phyloP scores from a whole-genome alignment of 495 filamentous ascomycete genomes.

The Podospora sp. region DNA sequence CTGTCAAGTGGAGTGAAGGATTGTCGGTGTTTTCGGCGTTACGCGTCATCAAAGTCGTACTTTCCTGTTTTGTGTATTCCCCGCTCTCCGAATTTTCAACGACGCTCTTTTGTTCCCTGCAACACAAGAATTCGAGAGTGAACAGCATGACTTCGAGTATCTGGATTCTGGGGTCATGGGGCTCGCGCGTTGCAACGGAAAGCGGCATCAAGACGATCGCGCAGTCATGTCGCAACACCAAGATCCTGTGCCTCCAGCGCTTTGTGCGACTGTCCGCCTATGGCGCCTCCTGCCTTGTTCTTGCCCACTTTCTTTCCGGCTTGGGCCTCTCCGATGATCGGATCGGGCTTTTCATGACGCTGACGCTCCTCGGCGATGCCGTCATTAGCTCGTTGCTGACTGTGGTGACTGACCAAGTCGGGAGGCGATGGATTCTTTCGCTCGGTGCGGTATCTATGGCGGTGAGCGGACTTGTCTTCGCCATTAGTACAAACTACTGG shows the following conservation, averaged over 20 bases:
- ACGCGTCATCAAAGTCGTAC: background rate
- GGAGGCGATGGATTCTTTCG: slow-evolving; percentile 68
- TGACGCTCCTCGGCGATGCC: slow-evolving; percentile 81
- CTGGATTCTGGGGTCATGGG: background rate
- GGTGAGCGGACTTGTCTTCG: slow-evolving; percentile 69
- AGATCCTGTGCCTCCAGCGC: slow-evolving; percentile 73
- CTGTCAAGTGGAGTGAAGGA: background rate
- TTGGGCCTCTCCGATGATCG: slow-evolving; percentile 66
- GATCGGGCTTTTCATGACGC: slow-evolving; percentile 88
- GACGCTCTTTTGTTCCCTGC: background rate
- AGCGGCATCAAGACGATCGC: slow-evolving; percentile 50
- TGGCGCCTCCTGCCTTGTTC: slow-evolving; percentile 71
- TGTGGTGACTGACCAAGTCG: slow-evolving; percentile 71
- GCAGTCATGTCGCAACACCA: slow-evolving; percentile 58
- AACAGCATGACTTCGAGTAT: background rate
- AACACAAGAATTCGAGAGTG: background rate
- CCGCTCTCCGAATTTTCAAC: background rate
- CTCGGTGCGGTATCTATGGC: slow-evolving; percentile 71
- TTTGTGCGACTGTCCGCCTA: slow-evolving; percentile 84
- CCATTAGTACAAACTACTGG: slow-evolving; percentile 70
- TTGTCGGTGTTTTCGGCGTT: background rate
- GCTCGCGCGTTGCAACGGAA: slow-evolving; percentile 16
- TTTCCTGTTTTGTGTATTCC: background rate
- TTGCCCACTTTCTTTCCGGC: slow-evolving; percentile 68
- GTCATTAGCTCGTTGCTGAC: slow-evolving; percentile 75